Base-by-base conservation (phyloP, 1,284 basidiomycete genomes). In the Phellinidium pouzarii region DNA sequence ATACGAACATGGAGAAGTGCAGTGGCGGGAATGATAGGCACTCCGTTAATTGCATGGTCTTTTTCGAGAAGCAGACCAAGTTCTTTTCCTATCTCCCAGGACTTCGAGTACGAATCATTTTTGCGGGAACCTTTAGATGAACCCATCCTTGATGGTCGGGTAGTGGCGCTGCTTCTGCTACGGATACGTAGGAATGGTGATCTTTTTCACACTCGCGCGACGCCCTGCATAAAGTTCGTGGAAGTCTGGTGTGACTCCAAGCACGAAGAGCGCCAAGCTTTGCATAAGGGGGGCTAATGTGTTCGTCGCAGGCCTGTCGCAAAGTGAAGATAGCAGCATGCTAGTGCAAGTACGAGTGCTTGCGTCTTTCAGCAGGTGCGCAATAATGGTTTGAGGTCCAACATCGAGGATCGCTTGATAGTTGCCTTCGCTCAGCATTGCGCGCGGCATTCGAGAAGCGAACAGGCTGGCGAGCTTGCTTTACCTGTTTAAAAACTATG, bases 151-250 rank as follows among this genome's bases (percentile, higher is more conserved):
- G 64, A 63, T 64, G 9, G 63, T 54, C 5, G 68, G 68, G 44
- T 66, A 70, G 50, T 66, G 64, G 19, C 66, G 62, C 9, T 65
- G 59, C n/a, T 65, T 64, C 56, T 69, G 67, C 63, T 66, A 70
- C 1, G 68, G 68, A 52, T 70, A 70, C 1, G 66, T 69, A 0
- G 68, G 68, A 31, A 69, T 49, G 23, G 60, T 55, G 4, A 62
- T 65, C 56, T 62, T 68, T 23, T 50, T 36, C 44, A 60, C 59
- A 14, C 31, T 55, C 41, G 58, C 55, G 14, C 56, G 59, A 47
- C 60, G 60, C 20, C 63, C 60, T 12, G 47, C 52, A 50, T 61
- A 64, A 3, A 70, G 55, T 8, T 34, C 40, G 2, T 58, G 48
- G 43, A 68, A 65, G 43, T 69, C 60, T 29, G 64, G 57, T 12